phyloP scores from a whole-genome alignment of 2,329 filamentous ascomycete genomes.

The Dactylellina leptospora region DNA sequence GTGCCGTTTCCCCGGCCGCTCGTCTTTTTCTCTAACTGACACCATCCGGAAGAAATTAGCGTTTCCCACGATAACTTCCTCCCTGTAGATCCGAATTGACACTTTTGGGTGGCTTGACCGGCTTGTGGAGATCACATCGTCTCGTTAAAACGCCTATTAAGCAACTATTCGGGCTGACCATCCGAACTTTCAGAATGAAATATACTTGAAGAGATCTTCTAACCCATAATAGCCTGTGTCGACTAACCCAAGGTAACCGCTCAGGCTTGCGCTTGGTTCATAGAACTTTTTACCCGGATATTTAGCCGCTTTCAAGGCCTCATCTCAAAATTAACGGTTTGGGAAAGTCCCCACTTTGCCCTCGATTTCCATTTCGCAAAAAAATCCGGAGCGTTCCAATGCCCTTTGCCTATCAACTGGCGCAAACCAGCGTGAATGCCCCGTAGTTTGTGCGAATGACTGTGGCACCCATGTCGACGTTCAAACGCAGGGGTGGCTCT shows the following conservation, averaged over 20 bases:
- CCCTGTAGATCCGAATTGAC: constrained; percentile 20
- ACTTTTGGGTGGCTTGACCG: not conserved
- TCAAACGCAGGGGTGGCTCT: constrained; percentile 52
- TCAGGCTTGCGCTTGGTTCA: constrained; percentile 28
- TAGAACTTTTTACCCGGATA: constrained; percentile 28
- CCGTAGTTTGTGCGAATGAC: too few relatives aligned
- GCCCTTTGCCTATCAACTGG: constrained; percentile 7
- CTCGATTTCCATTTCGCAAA: not conserved
- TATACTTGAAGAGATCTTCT: not conserved
- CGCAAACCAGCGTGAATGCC: not conserved
- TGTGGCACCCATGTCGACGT: constrained; percentile 30
- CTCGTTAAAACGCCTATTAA: not conserved
- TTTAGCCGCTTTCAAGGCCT: constrained; percentile 36
- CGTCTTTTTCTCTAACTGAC: not conserved
- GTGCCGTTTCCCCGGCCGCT: constrained; percentile 41
- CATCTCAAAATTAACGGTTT: constrained; percentile 7
- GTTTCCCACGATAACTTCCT: too few relatives aligned
- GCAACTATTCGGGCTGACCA: constrained; percentile 38
- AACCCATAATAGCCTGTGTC: constrained; percentile 34
- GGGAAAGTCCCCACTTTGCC: constrained; percentile 2
- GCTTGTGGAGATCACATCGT: not conserved
- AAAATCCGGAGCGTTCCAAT: constrained; percentile 5
- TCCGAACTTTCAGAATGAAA: constrained; percentile 30
- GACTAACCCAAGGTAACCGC: constrained; percentile 30
- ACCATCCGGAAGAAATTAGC: too few relatives aligned